Percentiles rank a stretch among this genome's conserved stretches.
Evolutionary conservation across 2,329 filamentous ascomycete genomes (phyloP).

Genomic region (Colletotrichum sp.): DNA sequence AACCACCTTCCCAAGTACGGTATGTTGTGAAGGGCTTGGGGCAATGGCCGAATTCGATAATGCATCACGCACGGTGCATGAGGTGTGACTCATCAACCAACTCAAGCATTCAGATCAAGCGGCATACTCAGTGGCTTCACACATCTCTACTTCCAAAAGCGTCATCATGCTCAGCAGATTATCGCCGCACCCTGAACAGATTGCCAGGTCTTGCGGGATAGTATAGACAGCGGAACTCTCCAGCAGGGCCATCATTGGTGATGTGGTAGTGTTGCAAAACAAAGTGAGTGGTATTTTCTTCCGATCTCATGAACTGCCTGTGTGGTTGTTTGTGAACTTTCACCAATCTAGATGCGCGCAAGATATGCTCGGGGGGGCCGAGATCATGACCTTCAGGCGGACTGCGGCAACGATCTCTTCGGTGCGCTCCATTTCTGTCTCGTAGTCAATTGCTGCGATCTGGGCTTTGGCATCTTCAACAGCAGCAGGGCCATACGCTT

Average conservation of each 20-base stretch:
- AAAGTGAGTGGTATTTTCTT: not conserved
- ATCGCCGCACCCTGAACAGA: not conserved
- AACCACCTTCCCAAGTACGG: not conserved
- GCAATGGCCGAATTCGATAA: not conserved
- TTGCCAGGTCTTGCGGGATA: not conserved
- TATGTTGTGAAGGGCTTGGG: not conserved
- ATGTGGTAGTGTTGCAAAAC: not conserved
- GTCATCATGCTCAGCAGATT: not conserved
- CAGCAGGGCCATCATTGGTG: not conserved
- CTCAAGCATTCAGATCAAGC: not conserved
- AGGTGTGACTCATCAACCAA: not conserved
- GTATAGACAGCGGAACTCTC: not conserved
- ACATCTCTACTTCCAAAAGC: not conserved
- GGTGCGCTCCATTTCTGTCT: not conserved
- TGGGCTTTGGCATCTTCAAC: not conserved
- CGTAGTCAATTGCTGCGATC: not conserved
- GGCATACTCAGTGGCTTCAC: not conserved
- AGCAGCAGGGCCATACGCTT: not conserved
- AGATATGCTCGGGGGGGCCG: not conserved
- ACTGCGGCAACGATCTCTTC: not conserved
- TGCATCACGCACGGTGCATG: not conserved
- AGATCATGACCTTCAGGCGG: not conserved
- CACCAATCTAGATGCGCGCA: not conserved
- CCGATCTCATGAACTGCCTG: not conserved
- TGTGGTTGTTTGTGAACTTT: not conserved